Evolutionary conservation across 129 eudicot genomes (phyloP), one percentile per base, ranked within the genome.

Genomic region (Escallonia herrerae): DNA sequence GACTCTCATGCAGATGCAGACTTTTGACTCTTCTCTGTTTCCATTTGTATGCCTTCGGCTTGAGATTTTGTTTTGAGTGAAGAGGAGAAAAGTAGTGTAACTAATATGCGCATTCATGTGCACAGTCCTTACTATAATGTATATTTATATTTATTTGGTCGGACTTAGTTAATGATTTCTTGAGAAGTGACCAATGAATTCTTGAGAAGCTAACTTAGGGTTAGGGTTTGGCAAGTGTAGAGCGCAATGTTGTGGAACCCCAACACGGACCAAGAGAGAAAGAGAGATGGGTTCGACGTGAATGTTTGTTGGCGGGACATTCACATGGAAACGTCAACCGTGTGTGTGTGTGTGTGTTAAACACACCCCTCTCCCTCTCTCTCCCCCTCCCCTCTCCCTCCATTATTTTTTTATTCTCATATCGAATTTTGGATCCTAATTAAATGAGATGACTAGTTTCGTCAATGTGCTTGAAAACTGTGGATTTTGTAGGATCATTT

Each of bases 261-360:
- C 77, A 81, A 70, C 77, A 65, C 78, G 63, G 74, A 82, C 69
- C 82, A 67, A 56, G 70, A 72, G 79, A 76, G n/a, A n/a, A n/a
- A n/a, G n/a, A n/a, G 76, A 83, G 79, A 86, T 77, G 81, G 80
- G 84, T 70, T 87, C 89, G 80, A 88, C 86, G 90, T 88, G 98
- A 89, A 93, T 93, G 98, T 93, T 93, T 86, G 98, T 88, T 93
- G 82, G 87, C 71, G 79, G 65, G 14, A 88, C 86, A 83, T 91
- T 77, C 95, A 90, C 89, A 77, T 56, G 85, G 74, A 82, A 66
- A 74, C 87, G 57, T 75, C 73, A 66, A 80, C 40, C 41, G 56
- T 58, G 46, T n/a, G n/a, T n/a, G n/a, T n/a, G n/a, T n/a, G n/a
- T n/a, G n/a, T n/a, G n/a, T 49, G 12, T 49, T 22, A 22, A 22